Conservation (phyloP, 148 eudicot genomes). For the Polygonum maritimum region DNA sequence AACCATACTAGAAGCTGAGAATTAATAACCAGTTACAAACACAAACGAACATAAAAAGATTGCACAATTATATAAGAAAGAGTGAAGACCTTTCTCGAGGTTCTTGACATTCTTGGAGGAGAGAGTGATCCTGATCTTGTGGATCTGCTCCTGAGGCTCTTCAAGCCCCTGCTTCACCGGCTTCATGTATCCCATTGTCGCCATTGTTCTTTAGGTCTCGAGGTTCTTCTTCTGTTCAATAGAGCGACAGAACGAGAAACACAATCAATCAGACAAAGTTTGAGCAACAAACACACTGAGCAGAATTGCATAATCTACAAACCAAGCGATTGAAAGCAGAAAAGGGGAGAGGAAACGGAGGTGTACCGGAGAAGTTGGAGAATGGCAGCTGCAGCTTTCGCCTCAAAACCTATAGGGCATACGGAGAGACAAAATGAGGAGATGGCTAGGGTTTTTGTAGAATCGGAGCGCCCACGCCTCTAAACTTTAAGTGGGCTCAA, state of each 20-base stretch:
- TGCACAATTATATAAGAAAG: not conserved
- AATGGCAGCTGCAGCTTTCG: constrained; percentile 4
- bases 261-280: not conserved
- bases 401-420: not conserved
- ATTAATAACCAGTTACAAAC: not conserved
- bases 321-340: not conserved
- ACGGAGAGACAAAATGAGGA: not conserved
- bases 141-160: constrained; percentile 60
- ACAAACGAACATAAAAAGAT: not conserved
- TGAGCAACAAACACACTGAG: not conserved
- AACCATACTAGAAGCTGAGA: not conserved
- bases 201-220: constrained; percentile 28
- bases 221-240: not conserved
- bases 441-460: constrained; percentile 6
- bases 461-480: not conserved
- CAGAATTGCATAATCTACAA: not conserved
- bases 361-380: not conserved
- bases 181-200: constrained; percentile 72
- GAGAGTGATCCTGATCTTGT: constrained; percentile 89
- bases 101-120: constrained; percentile 88
- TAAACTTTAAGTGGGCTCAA: not conserved
- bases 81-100: constrained; percentile 71
- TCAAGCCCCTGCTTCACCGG: constrained; percentile 68
- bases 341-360: not conserved
- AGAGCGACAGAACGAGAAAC: not conserved